Conservation (phyloP, 2,329 filamentous ascomycete species). For the Ophiocordyceps camponoti-leonardi region DNA sequence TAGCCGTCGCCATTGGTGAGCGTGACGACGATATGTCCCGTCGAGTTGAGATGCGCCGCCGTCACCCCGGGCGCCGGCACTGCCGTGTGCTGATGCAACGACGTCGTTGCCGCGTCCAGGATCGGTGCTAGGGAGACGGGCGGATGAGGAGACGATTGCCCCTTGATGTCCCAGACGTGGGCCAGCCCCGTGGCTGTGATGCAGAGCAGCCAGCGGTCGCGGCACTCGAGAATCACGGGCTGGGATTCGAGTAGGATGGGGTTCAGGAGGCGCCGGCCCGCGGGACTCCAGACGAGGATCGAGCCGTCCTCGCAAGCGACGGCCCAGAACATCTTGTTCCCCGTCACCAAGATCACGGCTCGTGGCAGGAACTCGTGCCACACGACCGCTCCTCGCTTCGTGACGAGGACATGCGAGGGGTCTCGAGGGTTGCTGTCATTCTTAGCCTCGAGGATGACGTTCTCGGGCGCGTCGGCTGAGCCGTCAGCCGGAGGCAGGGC, state of each 20-base stretch:
- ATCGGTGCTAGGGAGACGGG: conserved; percentile 80
- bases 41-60: conserved; percentile 78
- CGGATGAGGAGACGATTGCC: conserved; percentile 69
- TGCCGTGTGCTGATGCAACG: conserved; percentile 56
- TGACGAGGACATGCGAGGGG: conserved; percentile 68
- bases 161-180: conserved; percentile 85
- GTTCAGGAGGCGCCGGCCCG: conserved; percentile 71
- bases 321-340: conserved; percentile 81
- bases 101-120: conserved; percentile 69
- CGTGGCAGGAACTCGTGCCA: conserved; percentile 92
- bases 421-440: conserved; percentile 67
- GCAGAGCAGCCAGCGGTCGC: conserved; percentile 76
- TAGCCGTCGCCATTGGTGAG: conserved; percentile 92
- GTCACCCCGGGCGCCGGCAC: conserved; percentile 72
- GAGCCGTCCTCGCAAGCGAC: conserved; percentile 87
- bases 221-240: conserved; percentile 81
- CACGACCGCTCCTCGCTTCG: conserved; percentile 60
- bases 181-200: conserved; percentile 79
- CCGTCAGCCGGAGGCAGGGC: conserved; percentile 36
- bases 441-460: conserved; percentile 70
- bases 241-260: conserved; percentile 80
- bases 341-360: conserved; percentile 76
- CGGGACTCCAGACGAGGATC: conserved; percentile 81
- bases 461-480: conserved; percentile 43
- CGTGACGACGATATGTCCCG: conserved; percentile 73